Evolutionary conservation across 441 rosid species (phyloP).

Genomic region (Erysimum pusillum): DNA sequence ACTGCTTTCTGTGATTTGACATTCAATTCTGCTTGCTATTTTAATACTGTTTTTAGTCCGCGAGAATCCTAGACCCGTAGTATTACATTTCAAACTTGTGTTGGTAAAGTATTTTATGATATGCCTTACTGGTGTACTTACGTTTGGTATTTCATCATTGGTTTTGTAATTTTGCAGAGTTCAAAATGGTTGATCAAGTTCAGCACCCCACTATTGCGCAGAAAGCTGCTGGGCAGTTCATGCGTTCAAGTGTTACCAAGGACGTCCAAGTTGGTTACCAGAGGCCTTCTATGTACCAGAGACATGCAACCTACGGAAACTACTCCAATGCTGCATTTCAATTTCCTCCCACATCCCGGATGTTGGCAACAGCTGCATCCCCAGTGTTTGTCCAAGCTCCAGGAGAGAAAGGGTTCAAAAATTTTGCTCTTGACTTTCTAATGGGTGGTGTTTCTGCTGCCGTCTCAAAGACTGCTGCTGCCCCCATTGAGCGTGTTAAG

Average conservation of each 20-base stretch:
- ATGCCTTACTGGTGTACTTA: neutral
- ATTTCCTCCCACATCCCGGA: constrained; percentile 44
- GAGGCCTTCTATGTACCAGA: constrained; percentile 51
- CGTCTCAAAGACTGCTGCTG: constrained; percentile 71
- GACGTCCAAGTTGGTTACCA: constrained; percentile 58
- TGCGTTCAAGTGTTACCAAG: constrained; percentile 52
- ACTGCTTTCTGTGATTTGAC: neutral
- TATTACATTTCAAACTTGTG: constrained; percentile 4
- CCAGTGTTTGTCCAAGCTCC: constrained; percentile 61
- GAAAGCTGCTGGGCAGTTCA: constrained; percentile 69
- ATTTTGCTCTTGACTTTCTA: constrained; percentile 62
- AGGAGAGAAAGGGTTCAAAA: constrained; percentile 58
- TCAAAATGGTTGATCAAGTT: constrained; percentile 72
- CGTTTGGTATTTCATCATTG: neutral
- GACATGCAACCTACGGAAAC: constrained; percentile 54
- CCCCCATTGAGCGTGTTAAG: constrained; percentile 76
- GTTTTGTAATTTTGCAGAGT: constrained; percentile 32
- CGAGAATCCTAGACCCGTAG: neutral
- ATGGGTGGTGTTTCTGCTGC: constrained; percentile 84
- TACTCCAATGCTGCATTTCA: constrained; percentile 63
- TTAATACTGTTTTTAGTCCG: neutral
- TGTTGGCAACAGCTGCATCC: constrained; percentile 51
- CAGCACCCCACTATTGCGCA: constrained; percentile 70
- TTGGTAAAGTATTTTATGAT: neutral
- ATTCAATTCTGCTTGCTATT: neutral